A percentile compares a stretch with the other conserved stretches of the same genome.
These are phyloP conservation scores for Malbranchea cinnamomea DNA, from an alignment of 2,329 filamentous ascomycete species.

Conservation along the genomic window DNA sequence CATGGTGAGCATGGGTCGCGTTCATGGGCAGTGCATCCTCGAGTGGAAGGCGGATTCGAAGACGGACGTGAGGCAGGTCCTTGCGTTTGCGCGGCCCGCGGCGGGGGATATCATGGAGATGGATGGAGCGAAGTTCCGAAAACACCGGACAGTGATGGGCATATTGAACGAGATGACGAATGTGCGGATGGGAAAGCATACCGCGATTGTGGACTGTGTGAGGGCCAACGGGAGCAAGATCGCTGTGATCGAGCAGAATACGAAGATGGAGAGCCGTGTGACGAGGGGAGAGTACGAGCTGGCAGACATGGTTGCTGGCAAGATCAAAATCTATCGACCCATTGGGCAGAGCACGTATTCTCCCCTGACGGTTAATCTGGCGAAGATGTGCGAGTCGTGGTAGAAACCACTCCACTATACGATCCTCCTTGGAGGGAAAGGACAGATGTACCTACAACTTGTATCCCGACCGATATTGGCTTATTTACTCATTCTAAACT, in stretches of 20 bases:
- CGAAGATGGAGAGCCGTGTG: conserved; percentile 1
- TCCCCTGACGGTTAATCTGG: background rate
- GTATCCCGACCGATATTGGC: no score
- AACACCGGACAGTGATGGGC: background rate
- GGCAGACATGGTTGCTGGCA: conserved; percentile 4
- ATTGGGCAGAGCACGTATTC: conserved; percentile 1
- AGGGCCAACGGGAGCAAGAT: conserved; percentile 1
- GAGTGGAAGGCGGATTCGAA: conserved; percentile 10
- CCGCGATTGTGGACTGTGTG: conserved; percentile 5
- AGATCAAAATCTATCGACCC: conserved; percentile 4
- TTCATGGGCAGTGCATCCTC: conserved; percentile 20
- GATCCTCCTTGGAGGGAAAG: no score
- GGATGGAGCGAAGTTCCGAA: conserved; percentile 17
- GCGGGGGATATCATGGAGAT: conserved; percentile 23
- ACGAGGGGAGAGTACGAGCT: conserved; percentile 5
- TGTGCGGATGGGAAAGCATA: conserved; percentile 6
- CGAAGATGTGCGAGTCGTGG: conserved; percentile 1
- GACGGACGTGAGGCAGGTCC: conserved; percentile 7
- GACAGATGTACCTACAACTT: no score
- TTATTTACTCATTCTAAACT: no score
- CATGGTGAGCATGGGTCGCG: conserved; percentile 17
- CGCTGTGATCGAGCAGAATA: conserved; percentile 7
- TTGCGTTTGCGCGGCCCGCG: conserved; percentile 13
- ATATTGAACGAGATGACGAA: conserved; percentile 4
- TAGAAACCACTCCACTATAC: no score